A percentile compares a stretch with the other conserved stretches of the same genome.
Conservation (phyloP, 257 asterid species). For the Oldenlandia corymbosa region DNA sequence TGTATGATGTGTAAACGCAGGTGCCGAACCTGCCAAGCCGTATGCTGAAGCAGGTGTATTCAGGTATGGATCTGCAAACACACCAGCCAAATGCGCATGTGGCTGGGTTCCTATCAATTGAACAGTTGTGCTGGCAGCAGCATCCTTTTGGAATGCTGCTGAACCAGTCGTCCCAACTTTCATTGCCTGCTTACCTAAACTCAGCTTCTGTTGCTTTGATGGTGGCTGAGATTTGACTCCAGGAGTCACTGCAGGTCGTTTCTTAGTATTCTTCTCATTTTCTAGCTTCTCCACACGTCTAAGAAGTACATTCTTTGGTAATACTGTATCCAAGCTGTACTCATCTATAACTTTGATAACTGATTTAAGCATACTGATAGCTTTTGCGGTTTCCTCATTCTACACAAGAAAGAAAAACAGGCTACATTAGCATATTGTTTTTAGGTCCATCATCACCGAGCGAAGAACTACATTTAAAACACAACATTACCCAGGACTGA, state of each 20-base stretch:
- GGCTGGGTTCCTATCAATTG: slow-evolving; percentile 28
- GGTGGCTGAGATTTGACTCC: slow-evolving; percentile 12
- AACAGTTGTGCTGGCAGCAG: slow-evolving; percentile 1
- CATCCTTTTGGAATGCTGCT: slow-evolving; percentile 9
- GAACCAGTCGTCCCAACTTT: slow-evolving; percentile 12
- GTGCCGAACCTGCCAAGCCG: slow-evolving; percentile 34
- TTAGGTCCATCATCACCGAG: not conserved
- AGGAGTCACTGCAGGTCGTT: slow-evolving; percentile 20
- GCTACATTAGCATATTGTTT: not conserved
- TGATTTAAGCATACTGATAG: slow-evolving; percentile 46
- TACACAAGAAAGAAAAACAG: slow-evolving; percentile 18
- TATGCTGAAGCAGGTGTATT: slow-evolving; percentile 38
- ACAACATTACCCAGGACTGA: slow-evolving; percentile 28
- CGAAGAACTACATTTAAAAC: not conserved
- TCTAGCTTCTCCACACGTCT: slow-evolving; percentile 43
- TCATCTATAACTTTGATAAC: slow-evolving; percentile 55
- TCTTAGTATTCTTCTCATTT: slow-evolving; percentile 42
- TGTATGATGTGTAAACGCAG: slow-evolving; percentile 33
- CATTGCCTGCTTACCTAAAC: not conserved
- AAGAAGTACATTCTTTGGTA: slow-evolving; percentile 40
- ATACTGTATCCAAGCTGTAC: slow-evolving; percentile 42
- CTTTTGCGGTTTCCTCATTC: slow-evolving; percentile 53
- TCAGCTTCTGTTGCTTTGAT: slow-evolving; percentile 11
- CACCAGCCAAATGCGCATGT: slow-evolving; percentile 30
- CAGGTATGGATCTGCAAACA: slow-evolving; percentile 39